Base-by-base conservation (phyloP, 495 filamentous ascomycete genomes). In the Penicillium crystallinum region DNA sequence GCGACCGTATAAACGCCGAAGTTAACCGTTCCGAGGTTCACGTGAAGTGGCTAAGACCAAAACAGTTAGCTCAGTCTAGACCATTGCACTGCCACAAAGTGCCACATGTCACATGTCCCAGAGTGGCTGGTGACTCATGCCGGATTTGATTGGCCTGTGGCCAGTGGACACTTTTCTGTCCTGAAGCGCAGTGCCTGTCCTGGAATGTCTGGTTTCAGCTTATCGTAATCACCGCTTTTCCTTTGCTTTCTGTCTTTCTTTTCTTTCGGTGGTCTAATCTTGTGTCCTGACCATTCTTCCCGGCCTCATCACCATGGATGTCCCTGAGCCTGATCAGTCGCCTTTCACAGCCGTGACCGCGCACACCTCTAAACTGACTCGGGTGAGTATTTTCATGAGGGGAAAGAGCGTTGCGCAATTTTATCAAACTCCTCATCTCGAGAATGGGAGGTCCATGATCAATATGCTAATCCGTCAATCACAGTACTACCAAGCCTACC, bases 401-500 rank as follows among this genome's bases (percentile, higher is more conserved):
- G 47, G 35, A n/a, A 29, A 43, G 11, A 14, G 9, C 34, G 39
- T 62, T 49, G 57, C 43, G 41, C 48, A 49, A 52, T 35, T 11
- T 38, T 30, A 46, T 54, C 53, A 44, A 38, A 15, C 39, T 43
- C 38, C 38, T 50, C 44, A 52, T 46, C 42, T 23, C 31, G 46
- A 39, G 45, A 30, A 40, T 21, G 10, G n/a, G 18, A 21, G 2
- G n/a, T 10, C 9, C 8, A 1, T n/a, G 15, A 37, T 21, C 70
- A 27, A n/a, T 23, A 30, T 54, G 36, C 51, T 63, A 49, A 56
- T 47, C 42, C 0, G 7, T 22, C 19, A 34, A 42, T 47, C 44
- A 54, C 51, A 97, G 92, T 80, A 91, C 80, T 98, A 95, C 69
- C 93, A 98, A 87, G 77, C 89, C 47, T 90, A 89, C 54, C 86